These are phyloP conservation scores for Plectranthus barbatus DNA, from an alignment of 257 asterid species.

Conservation along the genomic window DNA sequence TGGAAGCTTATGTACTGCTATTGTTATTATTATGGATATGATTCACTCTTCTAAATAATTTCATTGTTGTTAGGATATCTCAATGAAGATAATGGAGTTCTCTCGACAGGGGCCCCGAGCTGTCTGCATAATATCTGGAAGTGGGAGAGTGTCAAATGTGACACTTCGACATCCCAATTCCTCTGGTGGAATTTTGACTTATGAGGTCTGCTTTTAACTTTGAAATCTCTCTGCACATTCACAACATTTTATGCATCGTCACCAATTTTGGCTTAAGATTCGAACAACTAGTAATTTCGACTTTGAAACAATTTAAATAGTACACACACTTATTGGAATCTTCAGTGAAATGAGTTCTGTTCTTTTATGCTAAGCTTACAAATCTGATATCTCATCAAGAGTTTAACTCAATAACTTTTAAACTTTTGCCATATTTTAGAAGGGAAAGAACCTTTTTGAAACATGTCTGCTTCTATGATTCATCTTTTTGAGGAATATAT, in stretches of 20 bases:
- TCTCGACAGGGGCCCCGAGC: slow-evolving; percentile 82
- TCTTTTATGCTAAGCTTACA: not conserved
- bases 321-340: not conserved
- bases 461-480: not conserved
- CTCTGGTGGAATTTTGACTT: slow-evolving; percentile 71
- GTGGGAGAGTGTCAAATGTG: slow-evolving; percentile 64
- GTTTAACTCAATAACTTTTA: not conserved
- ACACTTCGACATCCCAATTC: slow-evolving; percentile 70
- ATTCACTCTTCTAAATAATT: slow-evolving; percentile 2
- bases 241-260: not conserved
- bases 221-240: not conserved
- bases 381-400: not conserved
- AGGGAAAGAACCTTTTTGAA: not conserved
- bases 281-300: not conserved
- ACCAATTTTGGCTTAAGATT: not conserved
- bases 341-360: not conserved
- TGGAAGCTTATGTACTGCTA: not conserved
- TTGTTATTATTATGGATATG: not conserved
- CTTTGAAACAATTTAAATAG: not conserved
- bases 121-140: slow-evolving; percentile 71
- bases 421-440: not conserved
- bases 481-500: not conserved
- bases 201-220: slow-evolving; percentile 43
- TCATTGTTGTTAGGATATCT: slow-evolving; percentile 47
- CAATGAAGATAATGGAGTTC: slow-evolving; percentile 56